phyloP scores from a whole-genome alignment of 148 eudicot species.

The Polygonum aviculare region DNA sequence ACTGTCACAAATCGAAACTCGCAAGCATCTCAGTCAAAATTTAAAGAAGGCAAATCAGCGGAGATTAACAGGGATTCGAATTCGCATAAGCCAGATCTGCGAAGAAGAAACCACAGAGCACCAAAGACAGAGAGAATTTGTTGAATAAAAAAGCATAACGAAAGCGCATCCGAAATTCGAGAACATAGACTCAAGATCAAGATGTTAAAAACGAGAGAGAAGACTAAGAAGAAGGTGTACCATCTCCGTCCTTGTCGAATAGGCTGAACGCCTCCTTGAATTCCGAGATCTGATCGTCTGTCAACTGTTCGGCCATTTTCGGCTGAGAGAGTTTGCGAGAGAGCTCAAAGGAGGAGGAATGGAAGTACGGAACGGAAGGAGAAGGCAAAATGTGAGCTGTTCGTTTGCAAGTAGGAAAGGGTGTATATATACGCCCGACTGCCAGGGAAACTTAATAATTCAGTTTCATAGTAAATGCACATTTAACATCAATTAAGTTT shows the following conservation, averaged over 20 bases:
- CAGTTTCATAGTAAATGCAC: background rate
- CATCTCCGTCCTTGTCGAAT: slow-evolving; percentile 67
- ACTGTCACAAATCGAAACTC: background rate
- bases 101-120: background rate
- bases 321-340: background rate
- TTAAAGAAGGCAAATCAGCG: background rate
- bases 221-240: slow-evolving; percentile 14
- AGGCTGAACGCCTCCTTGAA: slow-evolving; percentile 65
- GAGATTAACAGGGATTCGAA: background rate
- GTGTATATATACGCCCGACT: slow-evolving; percentile 1
- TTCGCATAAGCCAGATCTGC: background rate
- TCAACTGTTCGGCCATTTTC: slow-evolving; percentile 38
- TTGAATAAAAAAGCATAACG: background rate
- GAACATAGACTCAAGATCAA: background rate
- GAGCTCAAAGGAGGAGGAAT: background rate
- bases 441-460: background rate
- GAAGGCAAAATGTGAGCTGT: slow-evolving; percentile 6
- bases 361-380: background rate
- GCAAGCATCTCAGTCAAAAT: background rate
- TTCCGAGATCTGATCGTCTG: slow-evolving; percentile 67
- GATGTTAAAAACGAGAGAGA: background rate
- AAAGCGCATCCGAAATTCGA: background rate
- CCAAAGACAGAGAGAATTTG: background rate
- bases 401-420: background rate
- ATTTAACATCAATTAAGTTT: background rate